Conservation (phyloP, 2,329 filamentous ascomycete species). For the Metarhizium brunneum region DNA sequence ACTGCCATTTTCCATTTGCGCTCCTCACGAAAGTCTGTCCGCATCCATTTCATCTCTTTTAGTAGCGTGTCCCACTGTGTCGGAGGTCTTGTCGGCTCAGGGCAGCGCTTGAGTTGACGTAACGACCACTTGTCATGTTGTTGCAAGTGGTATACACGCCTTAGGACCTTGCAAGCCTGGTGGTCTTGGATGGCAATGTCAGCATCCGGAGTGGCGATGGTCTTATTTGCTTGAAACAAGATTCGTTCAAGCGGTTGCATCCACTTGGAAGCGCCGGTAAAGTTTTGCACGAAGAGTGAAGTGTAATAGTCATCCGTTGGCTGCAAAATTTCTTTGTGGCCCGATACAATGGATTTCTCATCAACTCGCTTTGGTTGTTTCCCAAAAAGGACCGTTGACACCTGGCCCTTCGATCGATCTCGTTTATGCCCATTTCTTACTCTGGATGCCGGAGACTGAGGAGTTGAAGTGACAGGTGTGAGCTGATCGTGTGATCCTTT, state of each 20-base stretch:
- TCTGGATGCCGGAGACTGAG: conserved; percentile 30
- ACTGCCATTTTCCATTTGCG: conserved; percentile 84
- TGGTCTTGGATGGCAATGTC: conserved; percentile 76
- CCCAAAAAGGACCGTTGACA: conserved; percentile 71
- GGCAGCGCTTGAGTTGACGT: conserved; percentile 74
- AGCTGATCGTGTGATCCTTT: conserved; percentile 25
- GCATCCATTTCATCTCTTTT: conserved; percentile 95
- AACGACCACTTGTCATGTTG: conserved; percentile 89
- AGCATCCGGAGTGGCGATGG: conserved; percentile 75
- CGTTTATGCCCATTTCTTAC: conserved; percentile 33
- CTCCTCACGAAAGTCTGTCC: conserved; percentile 90
- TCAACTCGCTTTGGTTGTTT: conserved; percentile 47
- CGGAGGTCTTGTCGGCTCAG: conserved; percentile 67
- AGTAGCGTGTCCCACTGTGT: conserved; percentile 82
- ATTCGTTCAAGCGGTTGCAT: conserved; percentile 61
- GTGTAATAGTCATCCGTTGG: conserved; percentile 56
- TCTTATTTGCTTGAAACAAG: conserved; percentile 78
- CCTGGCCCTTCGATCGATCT: conserved; percentile 52
- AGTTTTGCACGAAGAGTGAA: conserved; percentile 51
- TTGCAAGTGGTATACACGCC: conserved; percentile 83
- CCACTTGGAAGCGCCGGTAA: conserved; percentile 45
- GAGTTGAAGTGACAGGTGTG: conserved; percentile 33
- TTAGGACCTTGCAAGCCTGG: conserved; percentile 78
- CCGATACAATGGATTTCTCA: conserved; percentile 35
- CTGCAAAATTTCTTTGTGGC: conserved; percentile 30